Percentiles rank a stretch among this genome's conserved stretches.
Conservation (phyloP, 1,284 basidiomycete genomes). For the Malassezia globosa region DNA sequence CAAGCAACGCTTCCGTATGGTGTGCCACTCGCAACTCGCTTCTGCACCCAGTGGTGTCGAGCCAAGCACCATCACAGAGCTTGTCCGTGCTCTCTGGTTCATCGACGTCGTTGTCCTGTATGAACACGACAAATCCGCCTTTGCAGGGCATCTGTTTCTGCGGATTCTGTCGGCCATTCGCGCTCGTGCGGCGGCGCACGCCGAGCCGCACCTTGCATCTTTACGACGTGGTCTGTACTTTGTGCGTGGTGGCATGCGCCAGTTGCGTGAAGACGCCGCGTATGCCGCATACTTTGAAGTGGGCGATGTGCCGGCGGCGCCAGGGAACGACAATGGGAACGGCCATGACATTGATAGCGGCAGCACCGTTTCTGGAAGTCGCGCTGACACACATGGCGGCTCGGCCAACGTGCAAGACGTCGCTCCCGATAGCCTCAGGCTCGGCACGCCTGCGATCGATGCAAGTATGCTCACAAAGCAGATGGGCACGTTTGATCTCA, state of each 20-base stretch:
- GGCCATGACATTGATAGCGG: too few relatives aligned
- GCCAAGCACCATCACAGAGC: neutral
- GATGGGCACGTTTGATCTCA: too few relatives aligned
- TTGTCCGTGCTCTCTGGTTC: conserved; percentile 11
- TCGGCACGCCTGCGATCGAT: too few relatives aligned
- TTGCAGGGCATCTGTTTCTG: conserved; percentile 8
- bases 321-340: neutral
- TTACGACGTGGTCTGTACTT: conserved; percentile 8
- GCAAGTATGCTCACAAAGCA: too few relatives aligned
- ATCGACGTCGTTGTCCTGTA: conserved; percentile 13
- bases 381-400: neutral
- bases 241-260: conserved; percentile 5
- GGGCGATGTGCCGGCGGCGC: neutral
- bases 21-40: neutral
- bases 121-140: conserved; percentile 8
- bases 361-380: neutral
- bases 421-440: too few relatives aligned
- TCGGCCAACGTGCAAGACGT: too few relatives aligned
- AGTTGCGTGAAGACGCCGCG: neutral
- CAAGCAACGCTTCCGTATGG: neutral
- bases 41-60: neutral
- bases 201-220: neutral
- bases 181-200: neutral
- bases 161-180: neutral
- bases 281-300: neutral